These are phyloP conservation scores for Aphanoascus verrucosus DNA, from an alignment of 2,329 filamentous ascomycete genomes.

Conservation along the genomic window DNA sequence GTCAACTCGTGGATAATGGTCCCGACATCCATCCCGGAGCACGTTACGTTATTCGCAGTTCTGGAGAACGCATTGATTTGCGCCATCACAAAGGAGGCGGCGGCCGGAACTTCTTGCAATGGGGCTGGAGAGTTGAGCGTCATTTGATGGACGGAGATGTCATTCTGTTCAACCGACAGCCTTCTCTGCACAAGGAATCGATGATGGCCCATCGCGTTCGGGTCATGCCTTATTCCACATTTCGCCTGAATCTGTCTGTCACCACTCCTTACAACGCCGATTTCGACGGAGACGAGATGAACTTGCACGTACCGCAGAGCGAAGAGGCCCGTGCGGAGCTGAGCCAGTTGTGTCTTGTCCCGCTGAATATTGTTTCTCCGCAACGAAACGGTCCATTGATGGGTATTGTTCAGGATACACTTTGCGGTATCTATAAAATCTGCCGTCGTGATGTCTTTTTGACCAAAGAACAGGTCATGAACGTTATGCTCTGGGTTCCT, in stretches of 20 bases:
- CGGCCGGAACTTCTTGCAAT: conserved; percentile 68
- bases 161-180: conserved; percentile 99
- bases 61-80: conserved; percentile 88
- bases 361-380: conserved; percentile 93
- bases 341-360: conserved; percentile 92
- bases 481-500: conserved; percentile 92
- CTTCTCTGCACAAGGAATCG: conserved; percentile 97
- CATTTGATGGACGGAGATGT: conserved; percentile 94
- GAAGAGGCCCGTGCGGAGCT: conserved; percentile 95
- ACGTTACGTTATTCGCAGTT: conserved; percentile 88
- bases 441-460: conserved; percentile 87
- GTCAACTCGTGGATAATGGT: conserved; percentile 80
- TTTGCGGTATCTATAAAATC: conserved; percentile 95
- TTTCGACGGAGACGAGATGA: conserved; percentile 99
- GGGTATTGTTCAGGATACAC: conserved; percentile 98
- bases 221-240: conserved; percentile 98
- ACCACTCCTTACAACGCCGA: conserved; percentile 99
- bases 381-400: conserved; percentile 95
- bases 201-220: conserved; percentile 99
- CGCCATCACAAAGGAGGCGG: conserved; percentile 83
- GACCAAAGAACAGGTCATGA: conserved; percentile 86
- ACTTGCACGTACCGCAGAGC: conserved; percentile 95
- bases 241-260: conserved; percentile 92
- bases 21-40: conserved; percentile 92
- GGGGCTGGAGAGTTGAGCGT: conserved; percentile 97